Conservation (phyloP, 78 protist genomes). For the Bigelowiella natans region DNA sequence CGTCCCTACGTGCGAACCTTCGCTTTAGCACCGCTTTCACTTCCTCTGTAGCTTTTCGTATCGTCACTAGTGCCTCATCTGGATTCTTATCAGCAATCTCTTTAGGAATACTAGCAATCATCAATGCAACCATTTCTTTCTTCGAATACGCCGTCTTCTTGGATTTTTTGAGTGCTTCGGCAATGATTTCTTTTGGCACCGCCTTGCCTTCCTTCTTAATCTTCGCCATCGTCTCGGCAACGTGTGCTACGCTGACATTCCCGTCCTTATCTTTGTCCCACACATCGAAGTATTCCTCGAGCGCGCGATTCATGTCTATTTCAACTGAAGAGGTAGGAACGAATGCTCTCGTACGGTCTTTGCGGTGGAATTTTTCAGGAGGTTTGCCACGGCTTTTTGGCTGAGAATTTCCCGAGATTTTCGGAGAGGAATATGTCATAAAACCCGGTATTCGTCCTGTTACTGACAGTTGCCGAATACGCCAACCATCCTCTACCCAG, state of each 20-base stretch:
- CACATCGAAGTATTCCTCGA: background rate
- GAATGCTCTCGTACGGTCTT: background rate
- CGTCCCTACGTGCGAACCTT: constrained; percentile 29
- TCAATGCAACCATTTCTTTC: background rate
- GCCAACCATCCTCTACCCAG: too few species aligned
- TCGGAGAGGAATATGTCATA: too few species aligned
- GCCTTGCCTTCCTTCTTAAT: background rate
- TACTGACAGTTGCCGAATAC: too few species aligned
- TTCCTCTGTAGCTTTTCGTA: background rate
- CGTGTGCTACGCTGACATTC: background rate
- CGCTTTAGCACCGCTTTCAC: background rate
- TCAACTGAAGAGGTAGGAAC: background rate
- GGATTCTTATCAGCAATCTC: background rate
- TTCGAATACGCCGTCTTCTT: background rate
- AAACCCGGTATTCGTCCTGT: too few species aligned
- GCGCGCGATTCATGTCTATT: background rate
- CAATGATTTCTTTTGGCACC: background rate
- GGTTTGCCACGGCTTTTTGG: background rate
- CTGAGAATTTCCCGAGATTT: too few species aligned
- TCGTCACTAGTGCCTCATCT: background rate
- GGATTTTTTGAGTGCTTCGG: background rate
- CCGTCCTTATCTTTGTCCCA: background rate
- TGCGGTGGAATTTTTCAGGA: too few species aligned
- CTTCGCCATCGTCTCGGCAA: background rate
- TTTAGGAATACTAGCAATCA: background rate